Evolutionary conservation across 208 protist genomes (phyloP).

Genomic region (Trypanosoma caninum): DNA sequence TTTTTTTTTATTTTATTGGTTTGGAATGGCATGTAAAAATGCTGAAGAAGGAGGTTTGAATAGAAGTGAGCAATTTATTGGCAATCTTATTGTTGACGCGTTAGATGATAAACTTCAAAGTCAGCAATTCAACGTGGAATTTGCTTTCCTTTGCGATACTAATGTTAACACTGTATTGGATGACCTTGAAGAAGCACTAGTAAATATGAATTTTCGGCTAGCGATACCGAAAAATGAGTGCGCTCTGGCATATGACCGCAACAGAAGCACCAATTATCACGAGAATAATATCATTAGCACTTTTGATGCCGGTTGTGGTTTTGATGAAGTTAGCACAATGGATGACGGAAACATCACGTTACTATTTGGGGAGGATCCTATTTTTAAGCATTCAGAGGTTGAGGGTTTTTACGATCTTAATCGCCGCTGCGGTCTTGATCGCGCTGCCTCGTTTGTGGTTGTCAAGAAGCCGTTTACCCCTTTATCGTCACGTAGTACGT

Average conservation of each 20-base stretch:
- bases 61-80: slow-evolving; percentile 9
- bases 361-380: slow-evolving; percentile 15
- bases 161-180: slow-evolving; percentile 26
- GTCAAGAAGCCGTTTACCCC: not conserved
- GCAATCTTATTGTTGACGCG: slow-evolving; percentile 21
- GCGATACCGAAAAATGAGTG: slow-evolving; percentile 22
- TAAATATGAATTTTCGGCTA: slow-evolving; percentile 19
- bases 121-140: slow-evolving; percentile 33
- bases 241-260: slow-evolving; percentile 14
- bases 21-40: not conserved
- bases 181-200: slow-evolving; percentile 31
- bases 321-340: not conserved
- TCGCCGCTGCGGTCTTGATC: slow-evolving; percentile 4
- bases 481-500: not conserved
- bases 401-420: slow-evolving; percentile 22
- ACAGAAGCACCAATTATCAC: not conserved
- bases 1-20: too few relatives aligned
- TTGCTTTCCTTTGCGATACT: slow-evolving; percentile 23
- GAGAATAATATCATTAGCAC: not conserved
- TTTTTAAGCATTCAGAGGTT: slow-evolving; percentile 17
- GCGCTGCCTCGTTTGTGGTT: slow-evolving; percentile 10
- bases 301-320: not conserved
- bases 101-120: slow-evolving; percentile 4
- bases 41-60: not conserved
- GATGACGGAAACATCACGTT: slow-evolving; percentile 5